These are phyloP conservation scores for Ophiostoma fasciatum DNA, from an alignment of 2,329 filamentous ascomycete genomes.

Conservation along the genomic window DNA sequence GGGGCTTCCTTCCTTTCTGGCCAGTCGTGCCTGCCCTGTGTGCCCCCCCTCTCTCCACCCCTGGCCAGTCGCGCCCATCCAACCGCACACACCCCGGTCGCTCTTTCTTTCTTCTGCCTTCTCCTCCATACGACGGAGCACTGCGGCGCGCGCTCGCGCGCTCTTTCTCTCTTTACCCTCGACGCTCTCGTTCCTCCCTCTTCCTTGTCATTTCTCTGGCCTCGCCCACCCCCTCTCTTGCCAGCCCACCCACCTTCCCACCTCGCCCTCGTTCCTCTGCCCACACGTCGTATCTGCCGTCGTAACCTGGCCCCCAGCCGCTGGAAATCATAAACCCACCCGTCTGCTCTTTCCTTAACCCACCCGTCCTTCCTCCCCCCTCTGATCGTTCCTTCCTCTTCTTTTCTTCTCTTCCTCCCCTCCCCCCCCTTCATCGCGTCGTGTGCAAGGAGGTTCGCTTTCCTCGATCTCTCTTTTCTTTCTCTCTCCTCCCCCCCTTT, in stretches of 20 bases:
- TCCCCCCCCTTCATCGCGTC: conserved; percentile 1
- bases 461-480: not conserved
- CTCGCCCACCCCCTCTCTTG: too few relatives aligned
- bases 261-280: not conserved
- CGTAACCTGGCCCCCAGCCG: conserved; percentile 1
- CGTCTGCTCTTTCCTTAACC: conserved; percentile 7
- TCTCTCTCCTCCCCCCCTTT: conserved; percentile 7
- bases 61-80: conserved; percentile 7
- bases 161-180: conserved; percentile 24
- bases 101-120: conserved; percentile 4
- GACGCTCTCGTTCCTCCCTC: conserved; percentile 18
- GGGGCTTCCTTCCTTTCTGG: conserved; percentile 11
- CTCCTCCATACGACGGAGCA: too few relatives aligned
- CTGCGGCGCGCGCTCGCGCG: too few relatives aligned
- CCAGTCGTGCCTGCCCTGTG: conserved; percentile 10
- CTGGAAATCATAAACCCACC: conserved; percentile 12
- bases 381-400: conserved; percentile 24
- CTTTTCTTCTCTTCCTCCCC: conserved; percentile 19
- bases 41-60: too few relatives aligned
- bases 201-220: conserved; percentile 11
- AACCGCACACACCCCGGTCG: conserved; percentile 5
- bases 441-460: conserved; percentile 1
- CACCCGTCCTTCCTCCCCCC: conserved; percentile 20
- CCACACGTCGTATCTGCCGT: conserved; percentile 4
- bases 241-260: too few relatives aligned